Base-by-base conservation (phyloP, 441 rosid species). In the Theobroma grandiflorum region DNA sequence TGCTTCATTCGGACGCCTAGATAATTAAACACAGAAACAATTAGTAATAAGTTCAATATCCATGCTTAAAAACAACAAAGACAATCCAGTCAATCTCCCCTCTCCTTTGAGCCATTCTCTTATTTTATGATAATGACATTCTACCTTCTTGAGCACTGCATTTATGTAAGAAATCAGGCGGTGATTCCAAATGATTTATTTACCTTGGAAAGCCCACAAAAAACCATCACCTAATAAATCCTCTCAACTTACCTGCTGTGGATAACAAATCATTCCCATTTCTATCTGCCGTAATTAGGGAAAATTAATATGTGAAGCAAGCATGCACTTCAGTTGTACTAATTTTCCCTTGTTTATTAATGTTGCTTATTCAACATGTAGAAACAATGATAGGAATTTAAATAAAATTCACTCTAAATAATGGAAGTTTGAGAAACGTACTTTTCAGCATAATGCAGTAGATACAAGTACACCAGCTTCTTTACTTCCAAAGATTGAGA, bases 371-470 rank as follows among this genome's bases (percentile, higher is more conserved):
- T 53, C 22, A 59, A 20, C 33, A 14, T n/a, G 62, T 31, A 10
- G 31, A 49, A 76, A 67, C 12, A 33, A 12, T 1, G 0, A n/a
- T 33, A 14, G 31, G 18, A 65, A 43, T 15, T 43, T 12, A 62
- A 62, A 75, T 18, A 40, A 31, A 6, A 45, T 20, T 42, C 57
- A 26, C 6, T 40, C 53, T 0, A 74, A 61, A 75, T 16, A 42
- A 75, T 1, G 68, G 42, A 64, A 67, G 57, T 15, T 8, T 20
- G 74, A 31, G 35, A 12, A 33, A 81, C 93, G 7, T 90, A 96
- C 98, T 90, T 96, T 80, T 96, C 96, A n/a, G 99, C 99, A 86
- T 96, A 96, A 84, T 96, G 95, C 78, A 96, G 90, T 78, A 96
- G 85, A 82, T 96, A 96, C 88, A 96, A 85, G 93, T 95, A 96